Conservation (phyloP, 345 rosid genomes). For the Clausena lansium region DNA sequence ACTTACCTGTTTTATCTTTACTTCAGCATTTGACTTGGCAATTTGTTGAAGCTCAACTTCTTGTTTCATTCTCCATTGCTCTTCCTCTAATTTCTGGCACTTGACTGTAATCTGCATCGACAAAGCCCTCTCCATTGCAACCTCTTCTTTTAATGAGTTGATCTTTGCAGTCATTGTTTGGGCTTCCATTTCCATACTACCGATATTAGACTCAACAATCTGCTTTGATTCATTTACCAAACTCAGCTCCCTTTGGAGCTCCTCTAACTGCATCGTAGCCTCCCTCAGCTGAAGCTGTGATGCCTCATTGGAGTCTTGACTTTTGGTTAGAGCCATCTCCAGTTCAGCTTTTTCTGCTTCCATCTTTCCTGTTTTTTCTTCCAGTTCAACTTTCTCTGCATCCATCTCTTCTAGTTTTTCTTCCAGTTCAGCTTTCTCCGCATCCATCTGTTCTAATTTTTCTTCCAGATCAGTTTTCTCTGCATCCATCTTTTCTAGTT, state of each 20-base stretch:
- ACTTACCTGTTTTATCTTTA: constrained; percentile 80
- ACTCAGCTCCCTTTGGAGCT: constrained; percentile 45
- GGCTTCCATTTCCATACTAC: constrained; percentile 47
- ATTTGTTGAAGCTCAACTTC: constrained; percentile 47
- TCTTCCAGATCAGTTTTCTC: constrained; percentile 23
- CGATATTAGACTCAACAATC: constrained; percentile 54
- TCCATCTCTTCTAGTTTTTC: constrained; percentile 39
- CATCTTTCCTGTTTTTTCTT: constrained; percentile 27
- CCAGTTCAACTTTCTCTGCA: constrained; percentile 42
- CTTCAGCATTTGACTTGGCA: constrained; percentile 34
- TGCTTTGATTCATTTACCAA: constrained; percentile 44
- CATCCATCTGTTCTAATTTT: constrained; percentile 16
- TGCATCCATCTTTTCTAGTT: constrained; percentile 17
- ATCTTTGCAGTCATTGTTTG: constrained; percentile 46
- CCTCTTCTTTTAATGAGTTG: constrained; percentile 52
- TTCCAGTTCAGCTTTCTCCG: constrained; percentile 36
- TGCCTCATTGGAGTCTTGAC: constrained; percentile 37
- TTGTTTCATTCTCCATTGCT: constrained; percentile 46
- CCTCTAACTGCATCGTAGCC: constrained; percentile 45
- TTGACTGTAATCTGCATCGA: constrained; percentile 47
- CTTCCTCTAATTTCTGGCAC: constrained; percentile 67
- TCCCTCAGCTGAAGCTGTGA: constrained; percentile 52
- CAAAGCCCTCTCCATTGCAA: constrained; percentile 50
- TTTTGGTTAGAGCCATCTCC: constrained; percentile 48
- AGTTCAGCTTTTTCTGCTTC: constrained; percentile 46